Conservation (phyloP, 768 basidiomycete genomes). For the Suillus decipiens region DNA sequence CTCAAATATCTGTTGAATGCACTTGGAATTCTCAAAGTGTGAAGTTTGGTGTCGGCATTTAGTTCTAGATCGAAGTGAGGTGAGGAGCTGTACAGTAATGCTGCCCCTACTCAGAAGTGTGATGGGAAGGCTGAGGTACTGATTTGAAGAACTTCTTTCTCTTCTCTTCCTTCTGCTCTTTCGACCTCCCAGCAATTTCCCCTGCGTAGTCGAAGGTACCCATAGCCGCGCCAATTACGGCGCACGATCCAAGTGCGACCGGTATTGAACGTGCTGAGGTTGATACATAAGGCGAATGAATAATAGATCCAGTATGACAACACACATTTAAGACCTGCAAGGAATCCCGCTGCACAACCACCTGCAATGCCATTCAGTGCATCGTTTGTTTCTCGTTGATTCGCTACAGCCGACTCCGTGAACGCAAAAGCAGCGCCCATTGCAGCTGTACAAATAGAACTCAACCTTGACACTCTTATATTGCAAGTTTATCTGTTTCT, state of each 20-base stretch:
- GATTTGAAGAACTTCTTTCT: constrained; percentile 86
- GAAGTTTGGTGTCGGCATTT: not conserved
- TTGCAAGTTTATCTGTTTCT: constrained; percentile 12
- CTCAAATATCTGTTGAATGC: not conserved
- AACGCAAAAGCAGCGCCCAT: constrained; percentile 88
- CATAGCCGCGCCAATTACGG: constrained; percentile 73
- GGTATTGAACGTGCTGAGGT: constrained; percentile 79
- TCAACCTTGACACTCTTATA: not conserved
- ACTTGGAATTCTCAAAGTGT: not conserved
- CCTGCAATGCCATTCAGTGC: constrained; percentile 81
- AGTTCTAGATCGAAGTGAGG: constrained; percentile 10
- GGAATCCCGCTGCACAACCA: constrained; percentile 91
- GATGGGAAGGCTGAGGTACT: constrained; percentile 40
- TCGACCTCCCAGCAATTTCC: constrained; percentile 50
- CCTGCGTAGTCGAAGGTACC: constrained; percentile 84
- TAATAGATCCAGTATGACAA: constrained; percentile 12
- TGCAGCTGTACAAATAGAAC: constrained; percentile 56
- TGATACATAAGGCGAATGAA: constrained; percentile 17
- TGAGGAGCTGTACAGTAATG: constrained; percentile 12
- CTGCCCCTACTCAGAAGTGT: constrained; percentile 24
- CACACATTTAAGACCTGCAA: constrained; percentile 83
- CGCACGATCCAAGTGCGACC: constrained; percentile 77
- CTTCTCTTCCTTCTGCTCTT: constrained; percentile 61
- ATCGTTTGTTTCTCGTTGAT: constrained; percentile 78
- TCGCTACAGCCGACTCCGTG: constrained; percentile 80